Base-by-base conservation (phyloP, 352 stramenopile species). In the Globisporangium solare region DNA sequence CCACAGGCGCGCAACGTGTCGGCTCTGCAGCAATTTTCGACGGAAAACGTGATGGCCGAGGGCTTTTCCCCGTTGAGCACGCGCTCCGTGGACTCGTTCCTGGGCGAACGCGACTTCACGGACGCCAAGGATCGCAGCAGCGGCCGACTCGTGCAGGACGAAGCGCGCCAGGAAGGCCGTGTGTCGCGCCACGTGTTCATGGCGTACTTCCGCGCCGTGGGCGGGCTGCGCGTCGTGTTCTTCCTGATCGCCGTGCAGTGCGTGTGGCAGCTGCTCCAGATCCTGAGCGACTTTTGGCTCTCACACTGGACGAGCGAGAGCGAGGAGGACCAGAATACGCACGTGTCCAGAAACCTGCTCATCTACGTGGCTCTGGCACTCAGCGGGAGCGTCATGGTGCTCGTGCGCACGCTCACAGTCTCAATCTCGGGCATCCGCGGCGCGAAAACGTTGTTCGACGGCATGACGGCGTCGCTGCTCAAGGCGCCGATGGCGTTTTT, bases 401-500 rank as follows among this genome's bases (percentile, higher is more conserved):
- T 93, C 47, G 63, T 77, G 14, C 84, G 85, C 57, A 64, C 83
- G 35, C 45, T 89, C 13, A 73, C 73, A 2, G 76, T 89, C 14
- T 83, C 77, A 37, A 58, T 71, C 43, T 67, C 68, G 14, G 83
- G 81, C 32, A 68, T 94, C 45, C 71, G 72, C 11, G 79, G 72
- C 52, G 74, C 81, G 8, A 71, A 76, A 35, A 67, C 70, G 54
- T 66, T 98, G 2, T 97, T 98, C 64, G 68, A 97, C 53, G 67
- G 83, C 39, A 72, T 98, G 42, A 88, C 89, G 21, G 69, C 74
- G 10, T 83, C 84, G 22, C 87, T 98, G 32, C 66, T 98, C 27
- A 66, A 76, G 22, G 92, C 94, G 15, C 92, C 91, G n/a, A 84
- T 98, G 64, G 63, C 79, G 22, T 98, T 98, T 68, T 98, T 98